Percentiles rank a stretch among this genome's conserved stretches.
These are phyloP conservation scores for Phytophthora idaei DNA, from an alignment of 352 stramenopile genomes.

Conservation along the genomic window DNA sequence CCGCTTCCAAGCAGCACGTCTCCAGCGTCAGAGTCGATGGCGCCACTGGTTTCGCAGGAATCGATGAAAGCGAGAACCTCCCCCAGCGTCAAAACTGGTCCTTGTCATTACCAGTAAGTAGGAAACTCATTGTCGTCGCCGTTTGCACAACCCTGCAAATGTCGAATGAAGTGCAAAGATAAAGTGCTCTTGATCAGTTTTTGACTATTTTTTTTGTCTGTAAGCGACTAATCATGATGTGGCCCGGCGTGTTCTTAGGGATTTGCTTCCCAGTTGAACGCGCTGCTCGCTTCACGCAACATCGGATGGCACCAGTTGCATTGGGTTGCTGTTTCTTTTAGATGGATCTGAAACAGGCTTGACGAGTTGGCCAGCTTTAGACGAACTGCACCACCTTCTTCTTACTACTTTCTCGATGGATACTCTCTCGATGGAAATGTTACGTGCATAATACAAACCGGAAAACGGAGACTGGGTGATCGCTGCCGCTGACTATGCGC, in stretches of 20 bases:
- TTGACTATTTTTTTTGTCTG: background rate
- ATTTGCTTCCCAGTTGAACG: slow-evolving; percentile 2
- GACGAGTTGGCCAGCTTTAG: no score
- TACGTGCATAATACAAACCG: no score
- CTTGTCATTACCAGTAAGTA: slow-evolving; percentile 2
- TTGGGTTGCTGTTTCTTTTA: no score
- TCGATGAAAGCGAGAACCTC: slow-evolving; percentile 20
- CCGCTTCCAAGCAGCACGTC: background rate
- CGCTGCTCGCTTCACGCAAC: background rate
- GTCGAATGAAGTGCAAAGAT: background rate
- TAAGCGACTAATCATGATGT: background rate
- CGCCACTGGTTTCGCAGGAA: background rate
- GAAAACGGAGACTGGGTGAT: no score
- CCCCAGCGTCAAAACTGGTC: slow-evolving; percentile 11
- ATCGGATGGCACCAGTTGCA: background rate
- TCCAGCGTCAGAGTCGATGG: background rate
- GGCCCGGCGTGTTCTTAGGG: background rate
- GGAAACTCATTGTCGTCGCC: slow-evolving; percentile 10
- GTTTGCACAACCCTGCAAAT: background rate
- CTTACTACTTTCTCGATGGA: no score
- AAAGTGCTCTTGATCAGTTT: background rate
- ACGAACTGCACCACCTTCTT: no score
- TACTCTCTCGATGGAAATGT: no score
- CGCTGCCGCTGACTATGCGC: background rate
- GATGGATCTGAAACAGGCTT: no score